Base-by-base conservation (phyloP, 805 yeast species). In the Spathaspora arborariae region DNA sequence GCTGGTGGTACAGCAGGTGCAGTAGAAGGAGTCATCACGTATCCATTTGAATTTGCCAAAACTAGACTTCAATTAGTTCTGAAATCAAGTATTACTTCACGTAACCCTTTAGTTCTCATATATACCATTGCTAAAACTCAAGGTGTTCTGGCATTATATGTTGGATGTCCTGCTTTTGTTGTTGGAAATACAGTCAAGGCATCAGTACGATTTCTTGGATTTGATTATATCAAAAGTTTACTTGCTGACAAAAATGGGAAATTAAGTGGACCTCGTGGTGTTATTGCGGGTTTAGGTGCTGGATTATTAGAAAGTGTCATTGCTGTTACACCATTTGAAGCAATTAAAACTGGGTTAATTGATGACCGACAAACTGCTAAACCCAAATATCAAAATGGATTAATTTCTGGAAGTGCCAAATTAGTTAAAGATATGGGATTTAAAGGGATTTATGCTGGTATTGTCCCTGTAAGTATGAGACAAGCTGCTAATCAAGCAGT, bases 1-100 rank as follows among this genome's bases (percentile, higher is more conserved):
- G 98, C 97, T 5, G 99, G 99, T 47, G 97, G 97, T 45, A 76
- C 87, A 0, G 99, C 98, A 0, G 99, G 98, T 48, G 98, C 96
- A 20, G 82, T 91, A 26, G 99, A 92, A 68, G 97, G 97, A 27
- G 81, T 81, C 35, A 76, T 88, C 40, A 92, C 98, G 0, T 92
- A 90, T 64, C 99, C 99, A 2, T 94, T 94, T 65, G 99, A 92
- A 65, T 92, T 91, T 70, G 96, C 98, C 40, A 92, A 92, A 62
- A 92, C 99, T 2, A 74, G 98, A 51, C 73, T 94, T 39, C 99
- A 92, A 68, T 75, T 92, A 46, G 82, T 82, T 27, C 85, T 81
- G 56, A 85, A 84, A 60, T 58, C 80, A 0, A 69, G 84, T 11
- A 81, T 68, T 45, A 76, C 81, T 11, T 82, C 96, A 2, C 74